Percentiles rank a stretch among this genome's conserved stretches.
phyloP scores from a whole-genome alignment of 2,329 filamentous ascomycete genomes.

The Didymella pinodella region DNA sequence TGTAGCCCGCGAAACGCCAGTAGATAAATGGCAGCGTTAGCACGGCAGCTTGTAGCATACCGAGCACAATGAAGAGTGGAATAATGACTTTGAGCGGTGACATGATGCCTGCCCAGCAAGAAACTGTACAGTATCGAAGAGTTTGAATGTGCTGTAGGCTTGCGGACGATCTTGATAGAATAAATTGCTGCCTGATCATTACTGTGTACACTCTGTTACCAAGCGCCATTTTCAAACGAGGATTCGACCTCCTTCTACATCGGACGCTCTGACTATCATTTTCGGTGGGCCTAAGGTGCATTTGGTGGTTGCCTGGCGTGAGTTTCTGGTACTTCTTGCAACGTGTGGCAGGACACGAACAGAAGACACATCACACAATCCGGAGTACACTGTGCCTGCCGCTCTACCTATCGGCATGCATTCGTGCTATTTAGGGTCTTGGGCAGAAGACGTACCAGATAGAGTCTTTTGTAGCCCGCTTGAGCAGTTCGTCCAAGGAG shows the following conservation, averaged over 20 bases:
- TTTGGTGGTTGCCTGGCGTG: slow-evolving; percentile 16
- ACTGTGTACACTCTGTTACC: slow-evolving; percentile 2
- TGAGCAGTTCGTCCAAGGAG: not conserved
- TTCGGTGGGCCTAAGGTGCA: slow-evolving; percentile 9
- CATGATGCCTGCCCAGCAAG: not conserved
- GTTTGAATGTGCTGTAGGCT: not conserved
- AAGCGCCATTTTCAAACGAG: not conserved
- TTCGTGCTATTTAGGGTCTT: not conserved
- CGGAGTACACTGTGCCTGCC: not conserved
- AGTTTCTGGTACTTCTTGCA: not conserved
- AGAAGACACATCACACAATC: not conserved
- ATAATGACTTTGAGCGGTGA: slow-evolving; percentile 2
- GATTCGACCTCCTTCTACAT: not conserved
- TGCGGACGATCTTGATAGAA: not conserved
- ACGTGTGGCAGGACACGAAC: not conserved
- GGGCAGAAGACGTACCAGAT: not conserved
- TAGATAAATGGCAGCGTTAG: slow-evolving; percentile 6
- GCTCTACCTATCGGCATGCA: not conserved
- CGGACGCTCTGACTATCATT: not conserved
- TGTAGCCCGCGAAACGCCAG: not conserved
- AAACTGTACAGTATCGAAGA: not conserved
- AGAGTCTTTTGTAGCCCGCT: not conserved
- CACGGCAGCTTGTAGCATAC: slow-evolving; percentile 5
- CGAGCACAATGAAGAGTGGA: slow-evolving; percentile 4
- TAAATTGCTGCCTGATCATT: slow-evolving; percentile 8